Conservation (phyloP, 345 rosid genomes). For the Hibiscus trionum region DNA sequence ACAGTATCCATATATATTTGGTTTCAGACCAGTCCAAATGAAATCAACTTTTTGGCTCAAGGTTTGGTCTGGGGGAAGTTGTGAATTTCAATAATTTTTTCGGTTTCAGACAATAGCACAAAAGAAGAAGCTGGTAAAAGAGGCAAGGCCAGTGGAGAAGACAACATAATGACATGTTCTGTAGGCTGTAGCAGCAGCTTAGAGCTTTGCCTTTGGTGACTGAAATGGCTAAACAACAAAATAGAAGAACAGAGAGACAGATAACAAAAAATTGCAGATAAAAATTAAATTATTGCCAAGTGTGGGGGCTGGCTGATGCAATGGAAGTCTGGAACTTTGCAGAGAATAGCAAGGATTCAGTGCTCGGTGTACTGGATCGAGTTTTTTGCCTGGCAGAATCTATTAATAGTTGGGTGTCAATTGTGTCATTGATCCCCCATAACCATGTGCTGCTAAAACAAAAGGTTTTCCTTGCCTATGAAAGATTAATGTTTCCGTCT, state of each 20-base stretch:
- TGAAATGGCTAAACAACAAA: constrained; percentile 9
- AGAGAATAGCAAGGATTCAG: constrained; percentile 13
- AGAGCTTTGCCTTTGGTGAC: background rate
- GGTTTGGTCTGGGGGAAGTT: background rate
- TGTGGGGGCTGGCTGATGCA: constrained; percentile 7
- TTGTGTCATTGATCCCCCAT: background rate
- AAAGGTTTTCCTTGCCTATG: too few species aligned
- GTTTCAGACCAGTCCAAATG: constrained; percentile 12
- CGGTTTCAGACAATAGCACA: too few species aligned
- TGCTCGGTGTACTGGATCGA: constrained; percentile 10
- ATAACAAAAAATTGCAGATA: background rate
- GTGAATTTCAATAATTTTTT: too few species aligned
- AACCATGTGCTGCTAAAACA: constrained; percentile 12
- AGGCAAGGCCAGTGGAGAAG: background rate
- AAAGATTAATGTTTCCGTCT: too few species aligned
- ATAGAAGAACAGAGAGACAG: background rate
- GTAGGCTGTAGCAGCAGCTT: background rate
- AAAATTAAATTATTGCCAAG: background rate
- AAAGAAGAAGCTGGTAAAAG: background rate
- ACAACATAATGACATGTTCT: background rate
- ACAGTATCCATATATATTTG: background rate
- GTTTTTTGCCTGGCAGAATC: constrained; percentile 21
- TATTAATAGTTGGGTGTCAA: constrained; percentile 3
- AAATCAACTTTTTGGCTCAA: constrained; percentile 28
- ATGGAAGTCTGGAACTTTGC: constrained; percentile 7